Conservation (phyloP, 495 filamentous ascomycete species). For the Rostrohypoxylon terebratum region DNA sequence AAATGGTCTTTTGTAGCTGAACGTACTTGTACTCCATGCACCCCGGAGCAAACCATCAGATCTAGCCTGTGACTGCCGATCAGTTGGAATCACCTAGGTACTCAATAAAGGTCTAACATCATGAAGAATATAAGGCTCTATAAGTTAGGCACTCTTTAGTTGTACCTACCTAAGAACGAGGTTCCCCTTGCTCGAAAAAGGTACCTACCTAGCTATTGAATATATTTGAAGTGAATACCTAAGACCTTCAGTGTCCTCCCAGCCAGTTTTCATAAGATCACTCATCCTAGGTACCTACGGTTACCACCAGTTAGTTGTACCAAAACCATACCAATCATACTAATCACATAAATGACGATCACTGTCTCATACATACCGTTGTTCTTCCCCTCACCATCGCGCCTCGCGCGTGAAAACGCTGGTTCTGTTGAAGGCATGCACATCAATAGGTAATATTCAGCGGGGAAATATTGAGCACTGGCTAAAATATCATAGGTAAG, state of each 20-base stretch:
- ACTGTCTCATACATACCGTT: background rate
- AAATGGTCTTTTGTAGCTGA: background rate
- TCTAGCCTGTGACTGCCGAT: background rate
- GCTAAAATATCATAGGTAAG: background rate
- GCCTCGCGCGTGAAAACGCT: background rate
- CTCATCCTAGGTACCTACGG: too few species aligned
- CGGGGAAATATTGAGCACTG: background rate
- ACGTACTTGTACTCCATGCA: background rate
- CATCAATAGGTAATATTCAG: background rate
- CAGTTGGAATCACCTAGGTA: background rate
- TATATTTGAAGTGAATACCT: background rate
- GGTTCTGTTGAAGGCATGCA: background rate
- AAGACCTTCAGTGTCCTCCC: background rate
- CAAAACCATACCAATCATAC: background rate
- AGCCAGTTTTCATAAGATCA: background rate
- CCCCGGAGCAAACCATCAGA: background rate
- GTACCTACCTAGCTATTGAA: too few species aligned
- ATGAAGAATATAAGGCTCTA: background rate
- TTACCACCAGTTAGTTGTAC: background rate
- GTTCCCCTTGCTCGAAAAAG: background rate
- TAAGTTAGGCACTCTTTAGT: too few species aligned
- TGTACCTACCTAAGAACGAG: background rate
- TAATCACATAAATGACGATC: background rate
- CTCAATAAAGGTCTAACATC: too few species aligned
- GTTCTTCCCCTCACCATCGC: background rate